Conservation (phyloP, 1,284 basidiomycete genomes). For the Hemileia vastatrix region DNA sequence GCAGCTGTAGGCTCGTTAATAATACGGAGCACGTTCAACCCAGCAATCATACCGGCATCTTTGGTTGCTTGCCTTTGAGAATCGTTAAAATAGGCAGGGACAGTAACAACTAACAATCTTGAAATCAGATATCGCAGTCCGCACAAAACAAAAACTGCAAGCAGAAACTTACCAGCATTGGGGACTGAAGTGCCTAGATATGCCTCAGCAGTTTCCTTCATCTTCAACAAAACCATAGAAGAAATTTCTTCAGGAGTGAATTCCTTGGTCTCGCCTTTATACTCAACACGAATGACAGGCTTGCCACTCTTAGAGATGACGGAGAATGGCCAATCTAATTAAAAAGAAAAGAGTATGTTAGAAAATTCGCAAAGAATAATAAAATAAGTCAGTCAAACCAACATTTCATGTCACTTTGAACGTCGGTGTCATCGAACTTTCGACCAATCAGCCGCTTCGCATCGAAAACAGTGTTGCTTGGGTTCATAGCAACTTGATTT, state of each 20-base stretch:
- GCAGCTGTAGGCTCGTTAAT: conserved; percentile 95
- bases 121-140: background rate
- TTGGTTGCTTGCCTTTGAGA: conserved; percentile 92
- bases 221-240: conserved; percentile 93
- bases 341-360: background rate
- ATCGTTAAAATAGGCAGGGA: conserved; percentile 97
- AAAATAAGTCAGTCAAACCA: background rate
- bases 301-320: conserved; percentile 67
- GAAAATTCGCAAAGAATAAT: background rate
- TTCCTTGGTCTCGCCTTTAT: conserved; percentile 37
- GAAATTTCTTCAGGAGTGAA: conserved; percentile 87
- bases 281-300: conserved; percentile 73
- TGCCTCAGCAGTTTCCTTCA: conserved; percentile 96
- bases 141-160: conserved; percentile 1
- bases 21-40: conserved; percentile 86
- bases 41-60: conserved; percentile 81
- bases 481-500: conserved; percentile 66
- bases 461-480: conserved; percentile 61
- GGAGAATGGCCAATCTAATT: conserved; percentile 62
- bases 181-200: conserved; percentile 80
- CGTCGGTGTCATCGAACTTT: conserved; percentile 72
- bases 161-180: conserved; percentile 63
- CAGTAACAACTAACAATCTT: conserved; percentile 42
- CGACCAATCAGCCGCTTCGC: conserved; percentile 84
- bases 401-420: conserved; percentile 84